Evolutionary conservation across 2,329 filamentous ascomycete species (phyloP).

Genomic region (Talaromyces sp.): DNA sequence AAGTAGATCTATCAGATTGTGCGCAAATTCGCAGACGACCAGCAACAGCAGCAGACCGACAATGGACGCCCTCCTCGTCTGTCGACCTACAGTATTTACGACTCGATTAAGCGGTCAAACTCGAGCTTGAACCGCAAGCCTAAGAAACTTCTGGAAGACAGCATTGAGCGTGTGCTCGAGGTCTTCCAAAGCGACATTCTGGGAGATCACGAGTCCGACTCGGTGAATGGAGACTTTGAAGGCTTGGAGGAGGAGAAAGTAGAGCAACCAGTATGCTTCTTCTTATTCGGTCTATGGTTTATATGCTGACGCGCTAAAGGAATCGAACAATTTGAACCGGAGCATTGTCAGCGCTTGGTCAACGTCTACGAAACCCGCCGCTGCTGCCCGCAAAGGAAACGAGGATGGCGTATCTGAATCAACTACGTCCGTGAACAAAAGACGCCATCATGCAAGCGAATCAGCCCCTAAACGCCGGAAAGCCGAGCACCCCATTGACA

Average conservation of each 20-base stretch:
- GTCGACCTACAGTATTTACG: slow-evolving; percentile 63
- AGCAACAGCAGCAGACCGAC: slow-evolving; percentile 38
- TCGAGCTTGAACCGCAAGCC: slow-evolving; percentile 78
- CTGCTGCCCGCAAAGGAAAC: slow-evolving; percentile 19
- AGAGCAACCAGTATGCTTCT: slow-evolving; percentile 3
- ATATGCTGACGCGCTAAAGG: slow-evolving; percentile 25
- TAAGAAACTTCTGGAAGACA: slow-evolving; percentile 75
- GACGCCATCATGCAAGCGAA: slow-evolving; percentile 61
- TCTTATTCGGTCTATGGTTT: background rate
- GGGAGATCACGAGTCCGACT: slow-evolving; percentile 50
- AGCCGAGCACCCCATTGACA: slow-evolving; percentile 52
- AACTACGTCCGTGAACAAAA: slow-evolving; percentile 41
- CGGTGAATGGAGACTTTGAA: slow-evolving; percentile 47
- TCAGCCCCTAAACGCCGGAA: slow-evolving; percentile 63
- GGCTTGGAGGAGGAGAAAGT: slow-evolving; percentile 41
- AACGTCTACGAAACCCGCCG: slow-evolving; percentile 27
- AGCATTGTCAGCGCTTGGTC: slow-evolving; percentile 59
- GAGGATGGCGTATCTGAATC: slow-evolving; percentile 22
- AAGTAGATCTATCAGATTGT: slow-evolving; percentile 68
- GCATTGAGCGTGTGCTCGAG: slow-evolving; percentile 74
- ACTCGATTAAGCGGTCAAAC: slow-evolving; percentile 77
- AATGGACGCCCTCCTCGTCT: slow-evolving; percentile 46
- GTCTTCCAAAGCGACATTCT: slow-evolving; percentile 62
- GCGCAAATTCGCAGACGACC: slow-evolving; percentile 67
- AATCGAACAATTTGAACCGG: slow-evolving; percentile 61